phyloP scores from a whole-genome alignment of 164 flowering plant species.

The Aristolochia contorta region DNA sequence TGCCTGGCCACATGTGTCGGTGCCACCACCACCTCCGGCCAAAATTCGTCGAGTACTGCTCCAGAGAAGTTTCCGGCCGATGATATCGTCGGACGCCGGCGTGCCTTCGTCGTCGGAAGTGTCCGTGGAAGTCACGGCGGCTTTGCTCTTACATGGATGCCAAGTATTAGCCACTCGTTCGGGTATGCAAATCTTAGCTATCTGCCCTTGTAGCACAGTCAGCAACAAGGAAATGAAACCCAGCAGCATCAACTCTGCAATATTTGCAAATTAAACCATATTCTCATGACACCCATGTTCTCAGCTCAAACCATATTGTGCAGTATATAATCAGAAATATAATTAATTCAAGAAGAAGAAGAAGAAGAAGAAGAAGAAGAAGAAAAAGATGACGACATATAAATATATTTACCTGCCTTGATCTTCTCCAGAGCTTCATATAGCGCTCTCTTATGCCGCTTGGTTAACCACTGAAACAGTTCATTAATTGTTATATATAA shows the following conservation, averaged over 20 bases:
- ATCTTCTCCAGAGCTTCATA: slow-evolving; percentile 44
- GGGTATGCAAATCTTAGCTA: slow-evolving; percentile 33
- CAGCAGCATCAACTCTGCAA: slow-evolving; percentile 38
- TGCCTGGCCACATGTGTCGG: slow-evolving; percentile 6
- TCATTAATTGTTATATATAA: too few species aligned
- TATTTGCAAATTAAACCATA: too few species aligned
- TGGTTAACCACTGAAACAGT: slow-evolving; percentile 27
- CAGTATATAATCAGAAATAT: too few species aligned
- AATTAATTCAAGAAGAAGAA: not conserved
- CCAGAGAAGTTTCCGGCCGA: slow-evolving; percentile 9
- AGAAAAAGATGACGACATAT: too few species aligned
- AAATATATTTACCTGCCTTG: too few species aligned
- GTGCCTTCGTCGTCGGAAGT: not conserved
- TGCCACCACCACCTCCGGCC: slow-evolving; percentile 7
- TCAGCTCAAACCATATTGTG: too few species aligned
- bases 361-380: not conserved
- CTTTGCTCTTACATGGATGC: slow-evolving; percentile 34
- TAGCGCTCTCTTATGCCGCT: slow-evolving; percentile 32
- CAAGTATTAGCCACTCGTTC: slow-evolving; percentile 21
- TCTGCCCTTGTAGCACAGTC: slow-evolving; percentile 24
- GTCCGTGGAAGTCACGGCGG: not conserved
- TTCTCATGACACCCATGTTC: too few species aligned
- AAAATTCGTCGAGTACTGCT: slow-evolving; percentile 6
- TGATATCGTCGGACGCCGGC: not conserved
- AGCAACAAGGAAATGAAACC: slow-evolving; percentile 47